Percentiles rank a stretch among this genome's conserved stretches.
These are phyloP conservation scores for Balamuthia mandrillaris DNA, from an alignment of 208 protist species.

Conservation along the genomic window DNA sequence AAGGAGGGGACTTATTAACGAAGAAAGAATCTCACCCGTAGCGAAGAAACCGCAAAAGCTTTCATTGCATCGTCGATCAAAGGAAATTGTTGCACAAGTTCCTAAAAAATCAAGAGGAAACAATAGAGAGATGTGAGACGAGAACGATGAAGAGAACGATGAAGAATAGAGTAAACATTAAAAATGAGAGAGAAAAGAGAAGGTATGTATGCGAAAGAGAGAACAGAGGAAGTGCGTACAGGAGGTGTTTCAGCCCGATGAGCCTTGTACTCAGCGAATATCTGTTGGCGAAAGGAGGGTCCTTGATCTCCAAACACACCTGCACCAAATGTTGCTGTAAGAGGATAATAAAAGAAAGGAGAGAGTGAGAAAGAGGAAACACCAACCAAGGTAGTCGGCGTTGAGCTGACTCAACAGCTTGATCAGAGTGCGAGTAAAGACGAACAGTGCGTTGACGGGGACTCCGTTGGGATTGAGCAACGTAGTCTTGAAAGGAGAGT, in stretches of 20 bases:
- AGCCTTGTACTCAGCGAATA: slow-evolving; percentile 8
- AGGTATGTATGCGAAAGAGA: no score
- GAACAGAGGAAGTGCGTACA: neutral
- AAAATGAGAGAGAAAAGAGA: no score
- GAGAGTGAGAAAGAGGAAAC: neutral
- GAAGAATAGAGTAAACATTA: no score
- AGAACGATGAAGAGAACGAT: no score
- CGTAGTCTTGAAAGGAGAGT: neutral
- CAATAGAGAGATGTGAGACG: neutral
- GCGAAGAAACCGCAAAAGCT: neutral
- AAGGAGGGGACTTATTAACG: neutral
- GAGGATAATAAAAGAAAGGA: neutral
- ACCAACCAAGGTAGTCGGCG: slow-evolving; percentile 6
- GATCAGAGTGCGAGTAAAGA: slow-evolving; percentile 11
- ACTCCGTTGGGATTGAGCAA: neutral
- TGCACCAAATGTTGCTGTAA: neutral
- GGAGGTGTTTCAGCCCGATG: neutral
- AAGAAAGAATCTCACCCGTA: neutral
- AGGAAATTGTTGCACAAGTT: neutral
- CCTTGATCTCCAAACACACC: neutral
- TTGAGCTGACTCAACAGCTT: neutral
- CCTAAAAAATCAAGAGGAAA: neutral
- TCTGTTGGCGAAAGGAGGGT: slow-evolving; percentile 3
- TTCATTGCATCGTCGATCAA: neutral
- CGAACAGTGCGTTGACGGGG: neutral